A percentile compares a stretch with the other conserved stretches of the same genome.
phyloP scores from a whole-genome alignment of 441 rosid species.

The Bruguiera hainesii region DNA sequence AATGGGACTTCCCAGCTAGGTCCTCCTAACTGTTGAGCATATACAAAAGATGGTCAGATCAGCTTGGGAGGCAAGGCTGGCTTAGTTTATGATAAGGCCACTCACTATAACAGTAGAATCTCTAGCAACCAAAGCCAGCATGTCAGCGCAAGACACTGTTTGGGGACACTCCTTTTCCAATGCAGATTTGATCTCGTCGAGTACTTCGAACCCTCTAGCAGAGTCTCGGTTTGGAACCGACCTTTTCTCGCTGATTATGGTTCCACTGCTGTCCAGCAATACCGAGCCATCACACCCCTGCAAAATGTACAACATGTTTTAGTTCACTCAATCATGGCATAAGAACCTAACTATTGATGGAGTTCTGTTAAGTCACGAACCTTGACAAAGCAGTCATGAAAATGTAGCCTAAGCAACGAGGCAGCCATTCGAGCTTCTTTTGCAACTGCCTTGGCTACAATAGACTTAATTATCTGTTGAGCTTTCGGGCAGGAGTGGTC shows the following conservation, averaged over 20 bases:
- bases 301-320: background rate
- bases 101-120: slow-evolving; percentile 81
- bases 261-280: slow-evolving; percentile 59
- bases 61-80: slow-evolving; percentile 1
- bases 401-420: slow-evolving; percentile 80
- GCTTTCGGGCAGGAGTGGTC: slow-evolving; percentile 74
- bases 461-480: slow-evolving; percentile 52
- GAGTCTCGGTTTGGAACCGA: slow-evolving; percentile 73
- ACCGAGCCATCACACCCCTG: slow-evolving; percentile 94
- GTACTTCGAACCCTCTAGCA: slow-evolving; percentile 79
- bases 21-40: slow-evolving; percentile 59
- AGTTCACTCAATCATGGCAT: too few relatives aligned
- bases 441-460: slow-evolving; percentile 73
- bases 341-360: background rate
- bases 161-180: slow-evolving; percentile 69
- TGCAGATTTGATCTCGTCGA: slow-evolving; percentile 74
- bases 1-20: slow-evolving; percentile 86
- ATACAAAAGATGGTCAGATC: slow-evolving; percentile 8
- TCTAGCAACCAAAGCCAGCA: slow-evolving; percentile 73
- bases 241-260: slow-evolving; percentile 58
- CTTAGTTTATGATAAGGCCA: background rate
- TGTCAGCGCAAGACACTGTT: slow-evolving; percentile 84
- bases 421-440: slow-evolving; percentile 85
- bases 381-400: slow-evolving; percentile 95
- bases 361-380: slow-evolving; percentile 25